Conservation (phyloP, 2,329 filamentous ascomycete genomes). For the Cordyceps cicadae region DNA sequence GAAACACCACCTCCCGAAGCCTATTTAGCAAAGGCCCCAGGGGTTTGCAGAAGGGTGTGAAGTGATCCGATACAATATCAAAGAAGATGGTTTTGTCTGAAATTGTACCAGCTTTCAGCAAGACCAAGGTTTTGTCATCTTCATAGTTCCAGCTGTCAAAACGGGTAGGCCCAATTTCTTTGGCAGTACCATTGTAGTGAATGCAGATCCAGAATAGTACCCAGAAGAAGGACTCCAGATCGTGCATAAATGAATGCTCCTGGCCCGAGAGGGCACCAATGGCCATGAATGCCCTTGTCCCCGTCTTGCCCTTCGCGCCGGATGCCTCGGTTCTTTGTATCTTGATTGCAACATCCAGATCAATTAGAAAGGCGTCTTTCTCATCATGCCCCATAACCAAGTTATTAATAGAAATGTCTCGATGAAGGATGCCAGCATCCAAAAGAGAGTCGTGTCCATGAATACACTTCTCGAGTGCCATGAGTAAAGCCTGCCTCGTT, state of each 20-base stretch:
- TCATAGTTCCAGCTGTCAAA: slow-evolving; percentile 17
- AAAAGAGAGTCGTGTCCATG: slow-evolving; percentile 28
- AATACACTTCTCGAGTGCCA: slow-evolving; percentile 29
- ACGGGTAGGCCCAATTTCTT: neutral
- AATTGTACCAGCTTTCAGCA: neutral
- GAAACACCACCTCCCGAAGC: neutral
- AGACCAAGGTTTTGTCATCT: neutral
- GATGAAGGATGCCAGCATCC: slow-evolving; percentile 30
- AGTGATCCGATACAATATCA: neutral
- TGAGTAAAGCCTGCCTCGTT: slow-evolving; percentile 27
- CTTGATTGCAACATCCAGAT: slow-evolving; percentile 32
- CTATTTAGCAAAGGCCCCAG: neutral
- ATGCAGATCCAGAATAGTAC: slow-evolving; percentile 39
- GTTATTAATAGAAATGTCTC: slow-evolving; percentile 38
- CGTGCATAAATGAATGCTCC: slow-evolving; percentile 37
- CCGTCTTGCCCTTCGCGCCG: slow-evolving; percentile 33
- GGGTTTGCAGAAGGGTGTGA: neutral
- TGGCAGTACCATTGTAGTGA: slow-evolving; percentile 26
- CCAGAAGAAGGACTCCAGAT: slow-evolving; percentile 42
- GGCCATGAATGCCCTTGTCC: slow-evolving; percentile 38
- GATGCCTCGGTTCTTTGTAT: slow-evolving; percentile 24
- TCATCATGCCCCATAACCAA: slow-evolving; percentile 36
- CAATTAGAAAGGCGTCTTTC: slow-evolving; percentile 32
- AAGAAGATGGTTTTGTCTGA: neutral
- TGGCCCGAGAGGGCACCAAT: slow-evolving; percentile 34